phyloP scores from a whole-genome alignment of 2,329 filamentous ascomycete species.

The Cercospora janseana region DNA sequence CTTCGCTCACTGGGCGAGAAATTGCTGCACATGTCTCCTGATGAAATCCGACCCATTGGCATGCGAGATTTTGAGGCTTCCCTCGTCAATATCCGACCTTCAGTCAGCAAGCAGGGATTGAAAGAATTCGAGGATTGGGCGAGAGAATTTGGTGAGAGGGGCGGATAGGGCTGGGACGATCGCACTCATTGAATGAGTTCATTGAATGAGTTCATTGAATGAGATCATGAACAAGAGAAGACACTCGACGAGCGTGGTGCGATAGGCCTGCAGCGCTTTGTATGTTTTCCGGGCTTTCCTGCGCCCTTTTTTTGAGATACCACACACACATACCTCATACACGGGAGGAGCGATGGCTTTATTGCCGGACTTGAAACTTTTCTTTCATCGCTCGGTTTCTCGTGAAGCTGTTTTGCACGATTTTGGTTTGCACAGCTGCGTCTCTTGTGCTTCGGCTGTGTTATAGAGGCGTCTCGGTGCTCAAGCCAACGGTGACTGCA shows the following conservation, averaged over 20 bases:
- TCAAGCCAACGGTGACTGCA: too few species aligned
- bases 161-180: slow-evolving; percentile 56
- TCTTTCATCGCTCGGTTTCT: too few species aligned
- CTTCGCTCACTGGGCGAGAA: slow-evolving; percentile 86
- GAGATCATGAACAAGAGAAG: not conserved
- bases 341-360: not conserved
- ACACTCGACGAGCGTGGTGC: slow-evolving; percentile 11
- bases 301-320: slow-evolving; percentile 8
- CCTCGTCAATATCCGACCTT: slow-evolving; percentile 79
- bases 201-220: too few species aligned
- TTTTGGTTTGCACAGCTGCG: not conserved
- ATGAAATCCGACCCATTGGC: slow-evolving; percentile 85
- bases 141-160: slow-evolving; percentile 84
- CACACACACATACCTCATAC: slow-evolving; percentile 1
- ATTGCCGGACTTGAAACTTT: not conserved
- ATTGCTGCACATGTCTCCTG: slow-evolving; percentile 85
- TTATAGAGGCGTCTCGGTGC: not conserved
- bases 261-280: slow-evolving; percentile 13
- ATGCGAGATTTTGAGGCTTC: slow-evolving; percentile 82
- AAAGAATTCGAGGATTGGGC: slow-evolving; percentile 95
- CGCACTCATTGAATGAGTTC: too few species aligned
- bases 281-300: not conserved
- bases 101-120: slow-evolving; percentile 79
- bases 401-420: not conserved
- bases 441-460: not conserved